phyloP scores from a whole-genome alignment of 2,329 filamentous ascomycete species.

The Chaetomium sp. region DNA sequence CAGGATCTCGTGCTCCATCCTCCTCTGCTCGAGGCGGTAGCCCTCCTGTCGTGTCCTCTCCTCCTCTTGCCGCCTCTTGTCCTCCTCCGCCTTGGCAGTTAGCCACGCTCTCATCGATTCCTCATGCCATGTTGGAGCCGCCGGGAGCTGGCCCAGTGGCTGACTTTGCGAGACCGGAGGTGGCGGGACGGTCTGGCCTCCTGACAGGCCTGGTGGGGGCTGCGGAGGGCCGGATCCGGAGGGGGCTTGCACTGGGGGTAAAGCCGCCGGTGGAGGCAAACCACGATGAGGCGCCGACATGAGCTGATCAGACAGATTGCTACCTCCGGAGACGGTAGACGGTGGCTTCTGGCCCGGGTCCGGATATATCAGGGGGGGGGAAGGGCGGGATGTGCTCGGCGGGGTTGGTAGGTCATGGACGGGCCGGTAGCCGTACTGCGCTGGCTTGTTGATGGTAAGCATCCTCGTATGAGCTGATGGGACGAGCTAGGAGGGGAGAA shows the following conservation, averaged over 20 bases:
- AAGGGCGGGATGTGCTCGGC: conserved; percentile 57
- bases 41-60: conserved; percentile 67
- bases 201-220: conserved; percentile 37
- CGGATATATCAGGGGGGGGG: conserved; percentile 55
- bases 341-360: conserved; percentile 49
- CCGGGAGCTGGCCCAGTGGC: conserved; percentile 59
- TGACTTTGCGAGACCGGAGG: conserved; percentile 43
- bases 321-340: conserved; percentile 46
- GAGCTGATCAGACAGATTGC: conserved; percentile 54
- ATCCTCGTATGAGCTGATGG: conserved; percentile 49
- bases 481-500: conserved; percentile 17
- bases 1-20: conserved; percentile 72
- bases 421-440: conserved; percentile 60
- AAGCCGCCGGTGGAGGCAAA: conserved; percentile 68
- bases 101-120: conserved; percentile 74
- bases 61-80: conserved; percentile 72
- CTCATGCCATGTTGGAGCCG: conserved; percentile 69
- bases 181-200: conserved; percentile 32
- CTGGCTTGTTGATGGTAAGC: conserved; percentile 64
- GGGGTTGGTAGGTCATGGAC: conserved; percentile 65
- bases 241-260: conserved; percentile 58
- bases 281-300: conserved; percentile 73
- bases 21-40: conserved; percentile 70
- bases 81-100: conserved; percentile 71
- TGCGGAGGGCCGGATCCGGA: conserved; percentile 39